Evolutionary conservation across 1,284 basidiomycete genomes (phyloP).

Genomic region (Leccinum huronense): DNA sequence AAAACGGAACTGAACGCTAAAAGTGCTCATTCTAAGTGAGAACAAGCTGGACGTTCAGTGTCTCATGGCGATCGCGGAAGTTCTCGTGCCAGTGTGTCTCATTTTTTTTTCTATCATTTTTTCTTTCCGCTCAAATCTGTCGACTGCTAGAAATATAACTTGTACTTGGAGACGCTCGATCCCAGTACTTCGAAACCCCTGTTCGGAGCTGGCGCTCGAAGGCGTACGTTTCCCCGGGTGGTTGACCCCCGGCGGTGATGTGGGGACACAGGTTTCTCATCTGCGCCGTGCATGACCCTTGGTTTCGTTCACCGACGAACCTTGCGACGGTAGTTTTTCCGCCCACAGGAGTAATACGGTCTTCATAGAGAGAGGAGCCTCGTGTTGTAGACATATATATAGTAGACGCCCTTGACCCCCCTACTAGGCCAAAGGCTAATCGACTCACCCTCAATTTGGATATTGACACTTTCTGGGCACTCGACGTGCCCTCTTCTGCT

Average conservation of each 20-base stretch:
- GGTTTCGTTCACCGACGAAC: conserved; percentile 26
- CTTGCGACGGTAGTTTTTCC: conserved; percentile 5
- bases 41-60: too few species aligned
- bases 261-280: conserved; percentile 21
- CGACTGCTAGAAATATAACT: too few species aligned
- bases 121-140: too few species aligned
- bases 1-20: too few species aligned
- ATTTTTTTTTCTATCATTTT: too few species aligned
- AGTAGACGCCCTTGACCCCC: neutral
- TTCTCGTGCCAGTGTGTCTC: too few species aligned
- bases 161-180: too few species aligned
- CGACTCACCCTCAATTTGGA: conserved; percentile 30
- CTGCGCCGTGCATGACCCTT: conserved; percentile 11
- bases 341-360: conserved; percentile 29
- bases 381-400: conserved; percentile 26
- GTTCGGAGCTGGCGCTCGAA: too few species aligned
- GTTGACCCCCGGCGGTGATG: conserved; percentile 18
- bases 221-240: neutral
- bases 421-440: too few species aligned
- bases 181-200: too few species aligned
- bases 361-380: conserved; percentile 29
- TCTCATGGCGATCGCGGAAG: too few species aligned
- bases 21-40: too few species aligned
- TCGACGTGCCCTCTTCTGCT: conserved; percentile 24
- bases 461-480: conserved; percentile 16